phyloP scores from a whole-genome alignment of 257 asterid genomes.

The Hygrophila difformis region DNA sequence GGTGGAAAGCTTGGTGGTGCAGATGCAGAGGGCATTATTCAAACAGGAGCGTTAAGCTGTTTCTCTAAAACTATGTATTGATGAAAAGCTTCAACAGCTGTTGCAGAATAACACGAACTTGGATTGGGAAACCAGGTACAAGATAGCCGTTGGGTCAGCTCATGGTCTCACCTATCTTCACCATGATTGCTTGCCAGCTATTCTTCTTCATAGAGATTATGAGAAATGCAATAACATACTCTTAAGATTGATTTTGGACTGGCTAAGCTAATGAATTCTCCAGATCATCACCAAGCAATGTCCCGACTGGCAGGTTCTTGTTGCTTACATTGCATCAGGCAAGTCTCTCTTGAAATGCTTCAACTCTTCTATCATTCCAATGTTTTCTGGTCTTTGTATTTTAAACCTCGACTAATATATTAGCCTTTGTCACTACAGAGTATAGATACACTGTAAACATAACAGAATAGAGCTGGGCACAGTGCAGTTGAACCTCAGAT shows the following conservation, averaged over 20 bases:
- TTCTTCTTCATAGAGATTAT: constrained; percentile 83
- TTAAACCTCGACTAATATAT: constrained; percentile 16
- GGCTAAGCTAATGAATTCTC: constrained; percentile 85
- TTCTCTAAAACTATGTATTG: too few species aligned
- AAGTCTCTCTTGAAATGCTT: constrained; percentile 18
- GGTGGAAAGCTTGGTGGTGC: too few species aligned
- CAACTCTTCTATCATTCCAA: neutral
- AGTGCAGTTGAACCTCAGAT: constrained; percentile 72
- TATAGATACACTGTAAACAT: constrained; percentile 76
- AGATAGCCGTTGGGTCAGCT: constrained; percentile 83
- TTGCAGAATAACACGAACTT: too few species aligned
- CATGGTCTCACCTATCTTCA: constrained; percentile 93
- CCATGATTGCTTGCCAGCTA: constrained; percentile 82
- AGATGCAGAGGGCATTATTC: too few species aligned
- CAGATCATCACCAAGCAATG: constrained; percentile 88
- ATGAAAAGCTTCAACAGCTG: too few species aligned
- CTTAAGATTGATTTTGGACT: constrained; percentile 93
- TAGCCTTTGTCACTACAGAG: constrained; percentile 33
- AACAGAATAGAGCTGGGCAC: constrained; percentile 83
- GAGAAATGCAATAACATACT: constrained; percentile 90
- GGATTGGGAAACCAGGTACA: constrained; percentile 90
- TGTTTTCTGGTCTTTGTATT: too few species aligned
- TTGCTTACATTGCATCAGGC: constrained; percentile 98
- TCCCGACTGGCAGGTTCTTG: constrained; percentile 86
- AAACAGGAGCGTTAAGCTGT: too few species aligned